Conservation (phyloP, 2,329 filamentous ascomycete species). For the Clonostachys sp. region DNA sequence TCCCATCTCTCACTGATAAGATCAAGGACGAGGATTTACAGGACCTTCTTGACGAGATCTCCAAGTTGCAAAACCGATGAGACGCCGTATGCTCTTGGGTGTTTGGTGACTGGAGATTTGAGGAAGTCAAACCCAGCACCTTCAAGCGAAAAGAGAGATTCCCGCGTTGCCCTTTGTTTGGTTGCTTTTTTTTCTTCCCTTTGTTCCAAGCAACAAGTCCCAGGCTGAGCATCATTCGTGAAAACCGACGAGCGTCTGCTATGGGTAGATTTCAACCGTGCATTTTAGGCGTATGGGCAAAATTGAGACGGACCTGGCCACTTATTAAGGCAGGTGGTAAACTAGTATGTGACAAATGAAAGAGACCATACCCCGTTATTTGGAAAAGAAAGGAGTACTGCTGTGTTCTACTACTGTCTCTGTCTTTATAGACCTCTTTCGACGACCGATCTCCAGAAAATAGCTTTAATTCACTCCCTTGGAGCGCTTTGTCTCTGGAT, state of each 20-base stretch:
- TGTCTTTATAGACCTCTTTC: neutral
- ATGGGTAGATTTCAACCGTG: neutral
- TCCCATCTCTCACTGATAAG: conserved; percentile 84
- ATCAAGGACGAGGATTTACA: conserved; percentile 86
- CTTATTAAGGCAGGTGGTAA: neutral
- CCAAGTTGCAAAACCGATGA: conserved; percentile 55
- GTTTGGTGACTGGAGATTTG: no score
- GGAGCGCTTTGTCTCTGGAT: no score
- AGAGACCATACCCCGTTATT: neutral
- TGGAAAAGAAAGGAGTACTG: neutral
- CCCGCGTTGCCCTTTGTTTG: neutral
- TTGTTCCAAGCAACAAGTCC: no score
- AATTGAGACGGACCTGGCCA: neutral
- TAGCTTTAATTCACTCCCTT: no score
- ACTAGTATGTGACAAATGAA: neutral
- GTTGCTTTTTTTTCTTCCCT: neutral
- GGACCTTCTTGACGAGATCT: conserved; percentile 84
- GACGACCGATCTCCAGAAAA: neutral
- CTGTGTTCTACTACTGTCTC: no score
- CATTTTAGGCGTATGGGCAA: conserved; percentile 1
- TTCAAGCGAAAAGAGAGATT: neutral
- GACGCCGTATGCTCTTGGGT: no score
- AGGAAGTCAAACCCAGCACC: no score
- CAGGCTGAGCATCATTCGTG: no score
- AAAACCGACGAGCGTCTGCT: neutral